Base-by-base conservation (phyloP, 1,284 basidiomycete species). In the Cryptococcus amylolentus region DNA sequence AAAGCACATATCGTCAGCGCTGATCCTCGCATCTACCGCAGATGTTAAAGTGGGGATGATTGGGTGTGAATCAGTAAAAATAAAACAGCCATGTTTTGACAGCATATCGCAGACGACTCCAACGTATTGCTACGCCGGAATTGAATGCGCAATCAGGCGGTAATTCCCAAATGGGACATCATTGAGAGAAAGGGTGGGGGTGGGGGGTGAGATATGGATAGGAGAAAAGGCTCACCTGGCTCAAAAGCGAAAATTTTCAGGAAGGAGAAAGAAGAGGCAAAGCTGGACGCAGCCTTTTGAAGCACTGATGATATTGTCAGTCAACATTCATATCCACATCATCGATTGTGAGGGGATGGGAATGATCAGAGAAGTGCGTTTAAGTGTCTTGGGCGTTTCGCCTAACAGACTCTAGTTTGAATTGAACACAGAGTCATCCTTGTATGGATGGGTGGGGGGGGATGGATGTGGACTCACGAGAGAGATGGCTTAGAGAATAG, bases 401-500 rank as follows among this genome's bases (percentile, higher is more conserved):
- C 71, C 74, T 76, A 71, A 76, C 72, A 75, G 74, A 76, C 74
- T 76, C 74, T 76, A 76, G 74, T 76, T 76, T 76, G 74, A 76
- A 63, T 66, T 66, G 67, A 68, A 75, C 74, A 76, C 74, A 63
- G 62, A 64, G 69, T 76, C 74, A 76, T 76, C 74, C 64, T 54
- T 58, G 57, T 27, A 62, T 52, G 56, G 58, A 46, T 51, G 47
- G 51, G 51, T 48, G 27, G 39, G 43, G 37, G 51, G 23, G 50
- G 20, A 37, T 13, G 16, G 43, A 53, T 5, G 41, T 41, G 20
- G 13, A 52, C 50, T 55, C 46, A 56, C 54, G 23, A 44, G 37
- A 26, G 14, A 38, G 18, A n/a, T 49, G n/a, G 16, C n/a, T 26
- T 12, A 49, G 35, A 49, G 37, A 26, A 49, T 31, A 49, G 47